phyloP scores from a whole-genome alignment of 768 basidiomycete genomes.

The Suillus paluster region DNA sequence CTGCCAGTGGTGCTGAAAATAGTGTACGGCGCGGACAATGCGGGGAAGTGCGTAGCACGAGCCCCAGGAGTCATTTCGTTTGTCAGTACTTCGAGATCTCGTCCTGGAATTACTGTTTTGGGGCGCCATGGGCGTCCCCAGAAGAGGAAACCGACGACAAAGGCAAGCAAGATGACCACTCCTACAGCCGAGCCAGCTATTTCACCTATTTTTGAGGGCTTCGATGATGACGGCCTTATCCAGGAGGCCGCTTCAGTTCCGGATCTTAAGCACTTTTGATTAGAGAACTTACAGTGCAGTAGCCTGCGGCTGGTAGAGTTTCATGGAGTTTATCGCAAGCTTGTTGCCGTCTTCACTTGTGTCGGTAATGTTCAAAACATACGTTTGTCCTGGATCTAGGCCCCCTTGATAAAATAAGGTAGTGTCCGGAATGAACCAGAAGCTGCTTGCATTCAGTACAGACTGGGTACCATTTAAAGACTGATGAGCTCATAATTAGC shows the following conservation, averaged over 20 bases:
- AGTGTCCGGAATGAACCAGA: constrained; percentile 28
- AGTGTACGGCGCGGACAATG: background rate
- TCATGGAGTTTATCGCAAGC: constrained; percentile 18
- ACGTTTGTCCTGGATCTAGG: constrained; percentile 12
- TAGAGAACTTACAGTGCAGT: constrained; percentile 3
- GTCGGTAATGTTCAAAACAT: constrained; percentile 16
- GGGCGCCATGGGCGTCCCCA: constrained; percentile 7
- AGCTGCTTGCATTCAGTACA: constrained; percentile 18
- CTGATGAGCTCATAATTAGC: background rate
- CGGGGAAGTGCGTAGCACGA: background rate
- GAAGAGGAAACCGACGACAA: constrained; percentile 5
- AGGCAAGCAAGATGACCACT: constrained; percentile 14
- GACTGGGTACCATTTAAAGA: constrained; percentile 13
- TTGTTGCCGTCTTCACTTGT: constrained; percentile 10
- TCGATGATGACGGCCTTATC: constrained; percentile 3
- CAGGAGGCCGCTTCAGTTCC: background rate
- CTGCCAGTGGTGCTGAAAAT: background rate
- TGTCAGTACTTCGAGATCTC: background rate
- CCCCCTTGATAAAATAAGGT: constrained; percentile 17
- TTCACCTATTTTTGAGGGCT: constrained; percentile 16
- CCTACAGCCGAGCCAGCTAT: constrained; percentile 22
- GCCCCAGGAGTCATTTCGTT: background rate
- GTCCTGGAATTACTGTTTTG: constrained; percentile 2
- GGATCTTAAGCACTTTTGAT: constrained; percentile 1
- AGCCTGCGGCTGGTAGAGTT: constrained; percentile 14